Evolutionary conservation across 345 rosid genomes (phyloP).

Genomic region (Melastoma malabathricum): DNA sequence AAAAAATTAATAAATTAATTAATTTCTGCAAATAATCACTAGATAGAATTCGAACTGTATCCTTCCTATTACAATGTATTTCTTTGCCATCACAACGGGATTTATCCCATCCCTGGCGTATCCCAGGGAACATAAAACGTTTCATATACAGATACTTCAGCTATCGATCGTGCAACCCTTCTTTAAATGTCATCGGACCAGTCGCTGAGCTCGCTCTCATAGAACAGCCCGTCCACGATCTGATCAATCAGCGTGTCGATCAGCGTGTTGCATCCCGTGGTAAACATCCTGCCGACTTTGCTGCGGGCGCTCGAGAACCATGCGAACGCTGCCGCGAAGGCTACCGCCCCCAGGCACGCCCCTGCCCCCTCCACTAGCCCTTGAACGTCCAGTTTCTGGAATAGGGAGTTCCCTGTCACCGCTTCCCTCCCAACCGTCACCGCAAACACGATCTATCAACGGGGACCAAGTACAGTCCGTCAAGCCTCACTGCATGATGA

Average conservation of each 20-base stretch:
- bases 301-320: conserved; percentile 68
- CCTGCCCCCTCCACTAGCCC: conserved; percentile 60
- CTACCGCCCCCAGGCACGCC: conserved; percentile 54
- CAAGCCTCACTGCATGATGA: too few relatives aligned
- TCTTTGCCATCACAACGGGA: too few relatives aligned
- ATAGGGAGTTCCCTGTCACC: conserved; percentile 68
- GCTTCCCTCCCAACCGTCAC: conserved; percentile 55
- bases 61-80: too few relatives aligned
- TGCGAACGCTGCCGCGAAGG: conserved; percentile 59
- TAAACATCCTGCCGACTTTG: conserved; percentile 59
- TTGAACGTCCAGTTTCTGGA: conserved; percentile 63
- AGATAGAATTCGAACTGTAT: too few relatives aligned
- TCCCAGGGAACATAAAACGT: too few relatives aligned
- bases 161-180: too few relatives aligned
- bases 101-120: too few relatives aligned
- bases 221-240: conserved; percentile 87
- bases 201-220: conserved; percentile 39
- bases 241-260: conserved; percentile 80
- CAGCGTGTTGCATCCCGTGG: conserved; percentile 55
- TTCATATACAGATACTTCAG: too few relatives aligned
- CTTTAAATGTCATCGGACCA: conserved; percentile 58
- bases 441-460: conserved; percentile 61
- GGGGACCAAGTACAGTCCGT: too few relatives aligned
- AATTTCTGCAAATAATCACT: too few relatives aligned
- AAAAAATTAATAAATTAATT: too few relatives aligned